Evolutionary conservation across 371 early-diverging fungal genomes (phyloP).

Genomic region (Syncephalis fuscata): DNA sequence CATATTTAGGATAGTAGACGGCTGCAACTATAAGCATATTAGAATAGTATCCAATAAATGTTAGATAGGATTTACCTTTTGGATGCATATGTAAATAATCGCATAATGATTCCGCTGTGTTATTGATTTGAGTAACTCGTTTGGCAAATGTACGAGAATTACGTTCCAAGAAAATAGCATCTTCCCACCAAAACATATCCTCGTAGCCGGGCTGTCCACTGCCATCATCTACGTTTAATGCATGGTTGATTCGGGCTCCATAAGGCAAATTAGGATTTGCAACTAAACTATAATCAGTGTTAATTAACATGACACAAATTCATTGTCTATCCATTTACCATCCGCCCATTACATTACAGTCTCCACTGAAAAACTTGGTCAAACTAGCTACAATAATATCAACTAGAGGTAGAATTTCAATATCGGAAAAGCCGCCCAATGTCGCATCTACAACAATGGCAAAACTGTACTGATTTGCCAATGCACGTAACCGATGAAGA

Average conservation of each 20-base stretch:
- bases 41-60: neutral
- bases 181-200: constrained; percentile 80
- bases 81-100: constrained; percentile 46
- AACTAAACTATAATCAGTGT: constrained; percentile 36
- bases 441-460: constrained; percentile 88
- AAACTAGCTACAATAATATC: constrained; percentile 85
- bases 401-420: constrained; percentile 52
- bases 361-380: constrained; percentile 89
- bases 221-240: constrained; percentile 11
- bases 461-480: constrained; percentile 63
- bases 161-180: constrained; percentile 83
- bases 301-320: neutral
- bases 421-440: constrained; percentile 81
- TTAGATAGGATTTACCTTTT: constrained; percentile 28
- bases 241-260: constrained; percentile 32
- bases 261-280: constrained; percentile 54
- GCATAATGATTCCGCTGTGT: constrained; percentile 61
- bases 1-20: constrained; percentile 77
- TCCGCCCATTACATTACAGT: constrained; percentile 96
- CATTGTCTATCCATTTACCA: constrained; percentile 22
- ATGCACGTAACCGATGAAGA: constrained; percentile 41
- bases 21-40: constrained; percentile 25
- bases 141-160: constrained; percentile 78
- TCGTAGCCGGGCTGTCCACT: constrained; percentile 29
- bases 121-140: constrained; percentile 54